phyloP scores from a whole-genome alignment of 805 yeast genomes.

The Myxozyma kluyveri region DNA sequence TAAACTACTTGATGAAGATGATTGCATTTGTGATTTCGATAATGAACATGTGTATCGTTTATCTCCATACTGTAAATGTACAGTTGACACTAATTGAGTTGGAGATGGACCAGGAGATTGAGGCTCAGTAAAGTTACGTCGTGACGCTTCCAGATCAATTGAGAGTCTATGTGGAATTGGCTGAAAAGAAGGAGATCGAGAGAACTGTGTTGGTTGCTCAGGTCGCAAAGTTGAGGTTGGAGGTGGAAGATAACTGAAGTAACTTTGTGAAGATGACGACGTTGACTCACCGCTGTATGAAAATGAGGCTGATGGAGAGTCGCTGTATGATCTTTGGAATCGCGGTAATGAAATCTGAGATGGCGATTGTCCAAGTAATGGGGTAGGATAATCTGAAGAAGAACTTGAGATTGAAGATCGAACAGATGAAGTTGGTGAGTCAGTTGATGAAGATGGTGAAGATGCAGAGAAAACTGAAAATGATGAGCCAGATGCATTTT shows the following conservation, averaged over 20 bases:
- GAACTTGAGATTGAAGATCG: no score
- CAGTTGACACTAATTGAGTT: slow-evolving; percentile 1
- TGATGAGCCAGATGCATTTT: not conserved
- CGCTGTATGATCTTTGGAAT: not conserved
- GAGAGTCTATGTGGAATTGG: not conserved
- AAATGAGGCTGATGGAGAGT: not conserved
- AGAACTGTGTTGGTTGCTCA: not conserved
- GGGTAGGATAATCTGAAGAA: no score
- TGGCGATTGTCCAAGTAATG: not conserved
- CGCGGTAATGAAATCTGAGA: not conserved
- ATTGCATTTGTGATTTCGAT: slow-evolving; percentile 1
- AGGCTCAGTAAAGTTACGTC: not conserved
- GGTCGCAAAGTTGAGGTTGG: slow-evolving; percentile 1
- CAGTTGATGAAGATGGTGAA: not conserved
- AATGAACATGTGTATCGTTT: slow-evolving; percentile 3
- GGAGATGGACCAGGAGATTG: slow-evolving; percentile 9
- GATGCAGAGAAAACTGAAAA: not conserved
- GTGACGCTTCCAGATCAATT: not conserved
- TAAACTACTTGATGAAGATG: slow-evolving; percentile 9
- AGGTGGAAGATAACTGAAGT: not conserved
- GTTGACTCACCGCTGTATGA: not conserved
- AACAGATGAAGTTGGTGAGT: not conserved
- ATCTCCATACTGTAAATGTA: slow-evolving; percentile 1
- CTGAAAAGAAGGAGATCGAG: no score
- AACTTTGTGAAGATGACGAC: not conserved